Percentiles rank a stretch among this genome's conserved stretches.
These are phyloP conservation scores for Neurospora sp. DNA, from an alignment of 495 filamentous ascomycete genomes.

Conservation along the genomic window DNA sequence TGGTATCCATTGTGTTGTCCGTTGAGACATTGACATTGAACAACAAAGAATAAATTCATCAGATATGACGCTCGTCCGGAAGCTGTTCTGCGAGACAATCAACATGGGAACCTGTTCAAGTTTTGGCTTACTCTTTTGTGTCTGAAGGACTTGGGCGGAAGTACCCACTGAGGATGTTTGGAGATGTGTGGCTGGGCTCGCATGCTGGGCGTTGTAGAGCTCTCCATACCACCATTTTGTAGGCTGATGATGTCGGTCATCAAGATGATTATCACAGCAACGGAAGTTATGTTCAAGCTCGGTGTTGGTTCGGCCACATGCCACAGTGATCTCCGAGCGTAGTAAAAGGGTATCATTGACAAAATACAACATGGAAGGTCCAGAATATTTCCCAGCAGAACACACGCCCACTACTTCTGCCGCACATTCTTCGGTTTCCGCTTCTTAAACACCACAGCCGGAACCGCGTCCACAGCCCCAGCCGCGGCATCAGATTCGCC, in stretches of 20 bases:
- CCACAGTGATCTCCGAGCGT: background rate
- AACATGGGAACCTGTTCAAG: background rate
- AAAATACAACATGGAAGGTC: background rate
- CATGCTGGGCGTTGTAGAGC: background rate
- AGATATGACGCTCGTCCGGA: background rate
- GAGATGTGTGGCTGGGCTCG: background rate
- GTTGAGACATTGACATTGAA: background rate
- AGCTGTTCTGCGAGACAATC: background rate
- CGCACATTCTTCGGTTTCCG: slow-evolving; percentile 71
- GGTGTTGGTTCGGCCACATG: background rate
- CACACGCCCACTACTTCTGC: slow-evolving; percentile 29
- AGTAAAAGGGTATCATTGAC: slow-evolving; percentile 11
- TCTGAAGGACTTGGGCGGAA: background rate
- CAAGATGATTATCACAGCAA: background rate
- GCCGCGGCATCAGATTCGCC: background rate
- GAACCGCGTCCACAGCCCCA: background rate
- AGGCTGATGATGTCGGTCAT: background rate
- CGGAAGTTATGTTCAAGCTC: background rate
- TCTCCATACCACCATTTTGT: background rate
- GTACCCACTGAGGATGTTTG: background rate
- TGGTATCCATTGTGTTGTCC: background rate
- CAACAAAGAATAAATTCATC: background rate
- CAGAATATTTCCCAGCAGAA: background rate
- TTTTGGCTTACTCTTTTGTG: background rate
- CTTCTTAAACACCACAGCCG: slow-evolving; percentile 74